phyloP scores from a whole-genome alignment of 108 stramenopile genomes.

The Conticribra weissflogii region DNA sequence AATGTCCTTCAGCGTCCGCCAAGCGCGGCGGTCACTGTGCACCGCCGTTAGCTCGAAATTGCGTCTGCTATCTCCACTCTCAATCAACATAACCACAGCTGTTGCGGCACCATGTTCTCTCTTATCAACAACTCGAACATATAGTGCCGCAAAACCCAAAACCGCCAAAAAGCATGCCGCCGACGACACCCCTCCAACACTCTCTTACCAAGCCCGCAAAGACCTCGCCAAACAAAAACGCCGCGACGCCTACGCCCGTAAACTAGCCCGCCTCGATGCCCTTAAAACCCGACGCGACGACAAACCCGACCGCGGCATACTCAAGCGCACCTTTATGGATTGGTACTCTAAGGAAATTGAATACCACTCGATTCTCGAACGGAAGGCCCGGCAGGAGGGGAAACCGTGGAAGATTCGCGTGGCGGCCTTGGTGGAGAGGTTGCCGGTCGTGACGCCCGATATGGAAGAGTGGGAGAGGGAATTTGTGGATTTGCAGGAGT shows the following conservation, averaged over 20 bases:
- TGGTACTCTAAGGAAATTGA: conserved; percentile 64
- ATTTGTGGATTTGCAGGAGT: conserved; percentile 60
- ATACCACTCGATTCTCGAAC: conserved; percentile 63
- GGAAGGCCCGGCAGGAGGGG: conserved; percentile 66
- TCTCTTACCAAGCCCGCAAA: conserved; percentile 38
- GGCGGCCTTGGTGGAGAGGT: conserved; percentile 73
- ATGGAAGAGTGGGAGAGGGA: conserved; percentile 69
- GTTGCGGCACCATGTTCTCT: neutral
- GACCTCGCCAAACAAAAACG: conserved; percentile 64
- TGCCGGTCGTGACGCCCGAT: conserved; percentile 77
- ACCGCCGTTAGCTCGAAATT: neutral
- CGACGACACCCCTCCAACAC: neutral
- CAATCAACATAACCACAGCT: conserved; percentile 6
- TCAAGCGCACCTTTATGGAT: conserved; percentile 52
- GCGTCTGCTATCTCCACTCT: neutral
- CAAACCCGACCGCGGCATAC: conserved; percentile 39
- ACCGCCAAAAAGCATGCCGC: conserved; percentile 6
- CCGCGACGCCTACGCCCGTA: conserved; percentile 41
- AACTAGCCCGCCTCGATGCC: conserved; percentile 45
- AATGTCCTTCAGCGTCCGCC: conserved; percentile 16
- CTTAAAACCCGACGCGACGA: conserved; percentile 61
- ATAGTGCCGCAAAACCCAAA: no score
- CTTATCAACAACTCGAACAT: conserved; percentile 10
- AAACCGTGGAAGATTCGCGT: conserved; percentile 80
- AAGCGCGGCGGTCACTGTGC: conserved; percentile 4